These are phyloP conservation scores for Verruconis gallopava DNA, from an alignment of 2,329 filamentous ascomycete species.

Conservation along the genomic window DNA sequence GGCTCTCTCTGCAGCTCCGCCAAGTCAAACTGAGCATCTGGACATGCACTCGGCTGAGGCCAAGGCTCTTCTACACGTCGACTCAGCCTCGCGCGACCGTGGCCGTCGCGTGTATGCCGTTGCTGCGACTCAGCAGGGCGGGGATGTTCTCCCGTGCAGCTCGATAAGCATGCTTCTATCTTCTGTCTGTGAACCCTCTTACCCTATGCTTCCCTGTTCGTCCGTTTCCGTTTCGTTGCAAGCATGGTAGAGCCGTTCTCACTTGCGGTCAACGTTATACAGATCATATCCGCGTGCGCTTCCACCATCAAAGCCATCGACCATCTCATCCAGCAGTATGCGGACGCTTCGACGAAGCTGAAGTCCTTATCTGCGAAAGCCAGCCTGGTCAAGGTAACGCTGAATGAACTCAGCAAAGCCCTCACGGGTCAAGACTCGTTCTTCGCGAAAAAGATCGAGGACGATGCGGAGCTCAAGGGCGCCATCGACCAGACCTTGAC, in stretches of 20 bases:
- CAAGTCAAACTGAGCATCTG: too few species aligned
- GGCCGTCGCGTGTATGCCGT: too few species aligned
- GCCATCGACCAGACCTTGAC: constrained; percentile 3
- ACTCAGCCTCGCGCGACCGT: too few species aligned
- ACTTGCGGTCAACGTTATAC: constrained; percentile 1
- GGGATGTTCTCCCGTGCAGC: too few species aligned
- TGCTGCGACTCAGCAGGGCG: too few species aligned
- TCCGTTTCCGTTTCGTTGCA: not conserved
- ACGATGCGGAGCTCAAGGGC: not conserved
- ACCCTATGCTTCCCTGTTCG: too few species aligned
- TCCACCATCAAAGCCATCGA: not conserved
- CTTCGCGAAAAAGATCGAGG: not conserved
- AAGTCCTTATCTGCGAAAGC: not conserved
- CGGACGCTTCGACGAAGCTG: not conserved
- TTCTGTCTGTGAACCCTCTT: too few species aligned
- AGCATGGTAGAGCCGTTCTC: constrained; percentile 1
- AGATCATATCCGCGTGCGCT: not conserved
- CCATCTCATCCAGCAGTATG: not conserved
- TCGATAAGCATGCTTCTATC: too few species aligned
- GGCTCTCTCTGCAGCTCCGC: too few species aligned
- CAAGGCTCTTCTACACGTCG: too few species aligned
- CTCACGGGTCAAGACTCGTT: not conserved
- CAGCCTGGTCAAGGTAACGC: not conserved
- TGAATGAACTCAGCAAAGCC: not conserved
- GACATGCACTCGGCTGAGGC: too few species aligned